Conservation (phyloP, 768 basidiomycete genomes). For the Suillus subalutaceus region DNA sequence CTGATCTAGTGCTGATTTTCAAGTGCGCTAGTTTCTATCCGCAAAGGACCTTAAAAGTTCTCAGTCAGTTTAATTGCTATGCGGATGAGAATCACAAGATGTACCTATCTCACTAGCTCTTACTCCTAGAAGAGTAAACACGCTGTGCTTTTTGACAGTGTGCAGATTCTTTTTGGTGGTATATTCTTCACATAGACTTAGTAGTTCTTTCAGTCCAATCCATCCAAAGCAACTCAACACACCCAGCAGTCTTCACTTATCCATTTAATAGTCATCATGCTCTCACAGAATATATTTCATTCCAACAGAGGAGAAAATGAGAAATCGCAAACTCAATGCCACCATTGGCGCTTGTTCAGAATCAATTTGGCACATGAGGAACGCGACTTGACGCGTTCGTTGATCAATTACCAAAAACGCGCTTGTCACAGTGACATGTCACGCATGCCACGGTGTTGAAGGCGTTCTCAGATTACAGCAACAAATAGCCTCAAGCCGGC, state of each 20-base stretch:
- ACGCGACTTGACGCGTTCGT: constrained; percentile 25
- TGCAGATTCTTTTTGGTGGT: background rate
- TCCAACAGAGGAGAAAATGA: background rate
- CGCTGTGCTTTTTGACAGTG: background rate
- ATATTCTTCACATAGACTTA: background rate
- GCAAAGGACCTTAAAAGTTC: background rate
- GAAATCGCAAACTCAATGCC: background rate
- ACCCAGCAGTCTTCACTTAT: background rate
- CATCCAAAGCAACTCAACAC: background rate
- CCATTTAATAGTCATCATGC: background rate
- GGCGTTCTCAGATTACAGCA: constrained; percentile 11
- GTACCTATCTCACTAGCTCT: background rate
- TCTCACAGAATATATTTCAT: background rate
- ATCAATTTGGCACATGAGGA: background rate
- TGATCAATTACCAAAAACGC: constrained; percentile 36
- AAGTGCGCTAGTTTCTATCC: background rate
- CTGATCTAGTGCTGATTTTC: background rate
- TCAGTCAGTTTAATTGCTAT: background rate
- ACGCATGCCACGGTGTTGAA: constrained; percentile 19
- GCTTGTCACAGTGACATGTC: constrained; percentile 38
- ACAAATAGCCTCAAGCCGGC: constrained; percentile 8
- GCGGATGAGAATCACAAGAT: background rate
- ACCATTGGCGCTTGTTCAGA: background rate
- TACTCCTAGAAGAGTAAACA: background rate
- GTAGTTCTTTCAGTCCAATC: background rate